phyloP scores from a whole-genome alignment of 768 basidiomycete genomes.

The Cystobasidium tubakii region DNA sequence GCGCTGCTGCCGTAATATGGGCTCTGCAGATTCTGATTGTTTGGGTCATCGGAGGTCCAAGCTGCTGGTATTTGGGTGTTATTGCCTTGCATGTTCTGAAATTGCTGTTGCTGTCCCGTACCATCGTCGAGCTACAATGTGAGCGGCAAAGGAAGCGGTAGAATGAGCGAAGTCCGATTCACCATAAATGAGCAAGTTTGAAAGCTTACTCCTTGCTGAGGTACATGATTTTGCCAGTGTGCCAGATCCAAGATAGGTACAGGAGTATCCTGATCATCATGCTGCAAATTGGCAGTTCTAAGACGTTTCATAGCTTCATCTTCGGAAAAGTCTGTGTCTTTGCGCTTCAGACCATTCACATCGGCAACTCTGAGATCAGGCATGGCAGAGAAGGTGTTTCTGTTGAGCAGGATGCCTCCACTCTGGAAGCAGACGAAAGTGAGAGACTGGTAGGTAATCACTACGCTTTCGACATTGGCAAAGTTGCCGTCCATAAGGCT shows the following conservation, averaged over 20 bases:
- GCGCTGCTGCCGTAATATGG: slow-evolving; percentile 18
- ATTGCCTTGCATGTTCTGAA: background rate
- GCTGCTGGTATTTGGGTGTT: background rate
- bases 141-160: background rate
- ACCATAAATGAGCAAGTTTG: background rate
- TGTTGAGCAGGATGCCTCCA: slow-evolving; percentile 39
- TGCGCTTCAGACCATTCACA: background rate
- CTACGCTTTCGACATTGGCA: slow-evolving; percentile 45
- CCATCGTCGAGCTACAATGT: background rate
- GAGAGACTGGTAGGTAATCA: slow-evolving; percentile 43
- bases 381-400: slow-evolving; percentile 14
- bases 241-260: background rate
- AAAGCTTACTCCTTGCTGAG: background rate
- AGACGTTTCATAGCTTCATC: slow-evolving; percentile 22
- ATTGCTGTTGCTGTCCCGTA: slow-evolving; percentile 22
- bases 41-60: background rate
- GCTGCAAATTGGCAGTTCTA: slow-evolving; percentile 8
- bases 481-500: slow-evolving; percentile 42
- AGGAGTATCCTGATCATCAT: background rate
- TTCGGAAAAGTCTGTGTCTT: slow-evolving; percentile 4
- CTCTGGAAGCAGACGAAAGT: slow-evolving; percentile 45
- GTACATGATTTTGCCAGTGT: background rate
- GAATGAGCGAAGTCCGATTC: too few species aligned
- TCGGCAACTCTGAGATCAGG: slow-evolving; percentile 6
- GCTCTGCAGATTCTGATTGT: slow-evolving; percentile 4